A percentile compares a stretch with the other conserved stretches of the same genome.
phyloP scores from a whole-genome alignment of 306 rosid species.

The Benincasa hispida region DNA sequence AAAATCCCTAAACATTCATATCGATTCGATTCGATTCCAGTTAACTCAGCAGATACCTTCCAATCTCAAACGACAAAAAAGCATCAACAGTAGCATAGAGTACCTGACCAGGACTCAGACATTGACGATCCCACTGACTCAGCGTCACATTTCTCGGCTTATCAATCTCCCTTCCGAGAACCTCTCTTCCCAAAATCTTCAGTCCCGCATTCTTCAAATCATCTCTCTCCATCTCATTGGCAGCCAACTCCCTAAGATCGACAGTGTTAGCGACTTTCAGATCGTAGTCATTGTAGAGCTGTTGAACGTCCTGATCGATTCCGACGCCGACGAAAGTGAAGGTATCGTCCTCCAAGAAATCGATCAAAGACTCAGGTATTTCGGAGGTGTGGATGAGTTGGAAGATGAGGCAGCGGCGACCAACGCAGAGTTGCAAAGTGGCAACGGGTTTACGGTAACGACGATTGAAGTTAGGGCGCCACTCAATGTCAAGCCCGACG shows the following conservation, averaged over 20 bases:
- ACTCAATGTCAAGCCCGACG: constrained; percentile 32
- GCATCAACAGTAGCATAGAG: constrained; percentile 40
- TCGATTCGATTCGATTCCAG: too few relatives aligned
- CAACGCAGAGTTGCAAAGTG: constrained; percentile 32
- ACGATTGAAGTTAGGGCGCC: constrained; percentile 22
- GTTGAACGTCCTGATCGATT: constrained; percentile 13
- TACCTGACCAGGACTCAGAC: constrained; percentile 22
- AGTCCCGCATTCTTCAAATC: constrained; percentile 22
- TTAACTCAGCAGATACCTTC: background rate
- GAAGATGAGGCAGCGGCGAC: constrained; percentile 22
- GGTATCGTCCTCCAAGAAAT: too few relatives aligned
- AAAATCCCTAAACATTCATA: too few relatives aligned
- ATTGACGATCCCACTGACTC: constrained; percentile 32
- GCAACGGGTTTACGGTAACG: constrained; percentile 13
- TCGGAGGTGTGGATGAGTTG: constrained; percentile 15
- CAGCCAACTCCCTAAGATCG: constrained; percentile 18
- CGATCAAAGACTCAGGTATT: constrained; percentile 12
- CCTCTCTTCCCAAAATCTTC: constrained; percentile 17
- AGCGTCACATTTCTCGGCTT: constrained; percentile 29
- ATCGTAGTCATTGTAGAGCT: constrained; percentile 16
- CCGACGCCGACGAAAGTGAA: constrained; percentile 29
- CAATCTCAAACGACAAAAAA: constrained; percentile 29
- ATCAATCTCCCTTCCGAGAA: constrained; percentile 18
- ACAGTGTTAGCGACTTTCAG: constrained; percentile 13
- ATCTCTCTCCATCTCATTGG: background rate